phyloP scores from a whole-genome alignment of 2,329 filamentous ascomycete species.

The Thielaviopsis populi region DNA sequence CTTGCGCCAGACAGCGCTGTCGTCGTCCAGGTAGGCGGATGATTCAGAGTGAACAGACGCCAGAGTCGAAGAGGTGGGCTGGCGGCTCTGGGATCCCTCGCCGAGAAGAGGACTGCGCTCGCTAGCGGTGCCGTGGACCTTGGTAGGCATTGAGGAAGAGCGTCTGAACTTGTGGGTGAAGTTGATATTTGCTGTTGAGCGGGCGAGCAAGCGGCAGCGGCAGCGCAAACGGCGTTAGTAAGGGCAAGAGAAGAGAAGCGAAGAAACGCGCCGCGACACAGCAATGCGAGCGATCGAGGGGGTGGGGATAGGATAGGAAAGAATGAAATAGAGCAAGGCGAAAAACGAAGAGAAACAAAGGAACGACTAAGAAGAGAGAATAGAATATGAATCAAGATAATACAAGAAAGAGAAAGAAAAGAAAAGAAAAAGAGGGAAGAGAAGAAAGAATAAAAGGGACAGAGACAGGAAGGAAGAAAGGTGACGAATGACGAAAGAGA shows the following conservation, averaged over 20 bases:
- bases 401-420: background rate
- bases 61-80: background rate
- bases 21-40: conserved; percentile 3
- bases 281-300: background rate
- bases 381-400: background rate
- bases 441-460: background rate
- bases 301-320: background rate
- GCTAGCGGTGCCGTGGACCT: conserved; percentile 18
- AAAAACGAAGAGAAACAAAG: conserved; percentile 4
- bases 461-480: background rate
- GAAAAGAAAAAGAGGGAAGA: background rate
- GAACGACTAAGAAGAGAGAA: conserved; percentile 1
- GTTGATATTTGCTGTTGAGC: conserved; percentile 21
- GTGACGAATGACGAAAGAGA: background rate
- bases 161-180: conserved; percentile 20
- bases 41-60: background rate
- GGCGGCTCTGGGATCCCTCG: conserved; percentile 19
- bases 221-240: background rate
- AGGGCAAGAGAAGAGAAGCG: background rate
- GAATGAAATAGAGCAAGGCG: background rate
- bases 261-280: background rate
- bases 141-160: conserved; percentile 16
- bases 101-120: conserved; percentile 32
- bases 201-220: background rate
- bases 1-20: conserved; percentile 2